A percentile compares a stretch with the other conserved stretches of the same genome.
Evolutionary conservation across 1,284 basidiomycete species (phyloP).

Genomic region (Malassezia cuniculi): DNA sequence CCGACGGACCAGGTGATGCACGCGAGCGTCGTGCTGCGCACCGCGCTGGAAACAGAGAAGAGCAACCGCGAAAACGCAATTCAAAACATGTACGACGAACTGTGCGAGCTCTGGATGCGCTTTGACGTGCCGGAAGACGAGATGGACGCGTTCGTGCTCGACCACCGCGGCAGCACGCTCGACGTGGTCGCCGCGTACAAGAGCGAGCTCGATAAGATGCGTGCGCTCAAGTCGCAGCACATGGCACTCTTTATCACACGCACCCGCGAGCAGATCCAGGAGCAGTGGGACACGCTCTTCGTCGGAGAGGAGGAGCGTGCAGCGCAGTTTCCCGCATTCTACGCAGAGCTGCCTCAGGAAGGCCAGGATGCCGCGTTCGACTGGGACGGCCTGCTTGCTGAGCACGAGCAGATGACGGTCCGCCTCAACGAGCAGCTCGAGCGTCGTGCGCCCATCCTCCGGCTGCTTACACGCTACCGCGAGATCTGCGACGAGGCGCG

Average conservation of each 20-base stretch:
- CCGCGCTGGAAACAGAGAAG: conserved; percentile 33
- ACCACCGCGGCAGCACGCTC: conserved; percentile 58
- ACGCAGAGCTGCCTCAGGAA: conserved; percentile 15
- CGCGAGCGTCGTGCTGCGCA: conserved; percentile 17
- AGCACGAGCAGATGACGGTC: conserved; percentile 76
- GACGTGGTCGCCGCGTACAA: conserved; percentile 66
- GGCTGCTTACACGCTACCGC: conserved; percentile 71
- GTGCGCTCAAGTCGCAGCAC: conserved; percentile 70
- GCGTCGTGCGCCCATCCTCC: conserved; percentile 63
- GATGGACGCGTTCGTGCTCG: conserved; percentile 42
- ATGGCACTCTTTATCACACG: conserved; percentile 74
- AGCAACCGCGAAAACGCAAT: conserved; percentile 30
- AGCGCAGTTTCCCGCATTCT: conserved; percentile 37
- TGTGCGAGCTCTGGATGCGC: conserved; percentile 38
- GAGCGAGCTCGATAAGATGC: conserved; percentile 75
- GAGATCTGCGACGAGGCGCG: conserved; percentile 80
- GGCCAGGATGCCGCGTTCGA: conserved; percentile 12
- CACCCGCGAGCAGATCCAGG: conserved; percentile 66
- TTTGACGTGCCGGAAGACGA: conserved; percentile 41
- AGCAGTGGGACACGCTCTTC: conserved; percentile 76
- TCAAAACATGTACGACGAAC: conserved; percentile 40
- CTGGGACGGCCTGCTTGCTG: conserved; percentile 52
- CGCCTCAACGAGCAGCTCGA: conserved; percentile 67
- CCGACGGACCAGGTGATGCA: conserved; percentile 21
- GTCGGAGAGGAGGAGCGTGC: conserved; percentile 66